Evolutionary conservation across 2,329 filamentous ascomycete species (phyloP).

Genomic region (Colletotrichum sp.): DNA sequence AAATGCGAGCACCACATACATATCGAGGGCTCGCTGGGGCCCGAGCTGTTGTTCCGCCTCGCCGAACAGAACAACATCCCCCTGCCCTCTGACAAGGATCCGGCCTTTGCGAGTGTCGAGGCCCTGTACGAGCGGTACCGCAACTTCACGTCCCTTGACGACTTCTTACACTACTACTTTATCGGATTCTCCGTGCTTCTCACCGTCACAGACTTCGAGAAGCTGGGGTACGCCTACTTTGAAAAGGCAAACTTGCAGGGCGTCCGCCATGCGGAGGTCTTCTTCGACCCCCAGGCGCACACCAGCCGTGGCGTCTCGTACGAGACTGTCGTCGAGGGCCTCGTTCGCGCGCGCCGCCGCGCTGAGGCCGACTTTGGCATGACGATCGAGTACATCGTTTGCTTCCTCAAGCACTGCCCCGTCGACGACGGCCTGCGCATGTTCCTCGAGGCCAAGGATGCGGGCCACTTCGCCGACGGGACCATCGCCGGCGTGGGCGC

Average conservation of each 20-base stretch:
- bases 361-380: slow-evolving; percentile 70
- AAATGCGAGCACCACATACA: slow-evolving; percentile 87
- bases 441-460: slow-evolving; percentile 39
- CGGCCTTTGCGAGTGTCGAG: slow-evolving; percentile 66
- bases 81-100: slow-evolving; percentile 59
- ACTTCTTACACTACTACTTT: slow-evolving; percentile 83
- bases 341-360: slow-evolving; percentile 62
- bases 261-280: slow-evolving; percentile 77
- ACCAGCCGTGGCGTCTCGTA: slow-evolving; percentile 67
- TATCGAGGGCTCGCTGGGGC: slow-evolving; percentile 77
- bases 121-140: slow-evolving; percentile 69
- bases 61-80: slow-evolving; percentile 69
- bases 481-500: slow-evolving; percentile 69
- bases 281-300: slow-evolving; percentile 84
- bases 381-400: slow-evolving; percentile 71
- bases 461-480: slow-evolving; percentile 54
- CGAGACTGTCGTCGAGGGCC: slow-evolving; percentile 67
- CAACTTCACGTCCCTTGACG: slow-evolving; percentile 73
- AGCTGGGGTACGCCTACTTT: slow-evolving; percentile 76
- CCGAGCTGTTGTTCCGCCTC: slow-evolving; percentile 72
- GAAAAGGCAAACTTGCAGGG: slow-evolving; percentile 65
- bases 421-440: slow-evolving; percentile 57
- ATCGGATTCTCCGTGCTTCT: slow-evolving; percentile 75
- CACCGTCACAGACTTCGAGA: slow-evolving; percentile 71
- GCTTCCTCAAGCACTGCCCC: slow-evolving; percentile 74